A percentile compares a stretch with the other conserved stretches of the same genome.
phyloP scores from a whole-genome alignment of 495 filamentous ascomycete species.

The Lophium mytilinum region DNA sequence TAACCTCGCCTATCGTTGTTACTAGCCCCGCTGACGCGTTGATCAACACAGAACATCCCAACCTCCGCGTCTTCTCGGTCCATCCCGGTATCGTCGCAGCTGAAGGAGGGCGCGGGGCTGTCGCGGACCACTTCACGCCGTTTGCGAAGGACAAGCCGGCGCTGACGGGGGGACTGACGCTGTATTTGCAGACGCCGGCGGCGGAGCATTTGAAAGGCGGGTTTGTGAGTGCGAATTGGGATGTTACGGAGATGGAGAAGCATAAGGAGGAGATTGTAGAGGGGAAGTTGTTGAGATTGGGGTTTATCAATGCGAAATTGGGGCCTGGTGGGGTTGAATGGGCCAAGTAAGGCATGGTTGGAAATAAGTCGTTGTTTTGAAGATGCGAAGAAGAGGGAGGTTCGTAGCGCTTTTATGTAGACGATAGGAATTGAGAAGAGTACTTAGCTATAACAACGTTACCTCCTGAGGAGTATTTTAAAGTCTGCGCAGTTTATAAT shows the following conservation, averaged over 20 bases:
- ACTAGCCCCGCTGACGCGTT: not conserved
- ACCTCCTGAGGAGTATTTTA: too few relatives aligned
- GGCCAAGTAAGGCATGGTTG: not conserved
- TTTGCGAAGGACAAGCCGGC: slow-evolving; percentile 33
- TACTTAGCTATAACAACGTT: too few relatives aligned
- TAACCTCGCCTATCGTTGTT: not conserved
- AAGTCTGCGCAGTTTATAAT: too few relatives aligned
- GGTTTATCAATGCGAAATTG: slow-evolving; percentile 26
- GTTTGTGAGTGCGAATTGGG: slow-evolving; percentile 39
- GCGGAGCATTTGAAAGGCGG: slow-evolving; percentile 34
- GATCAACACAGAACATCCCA: slow-evolving; percentile 27
- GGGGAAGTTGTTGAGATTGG: slow-evolving; percentile 28
- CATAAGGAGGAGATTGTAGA: slow-evolving; percentile 38
- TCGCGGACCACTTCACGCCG: slow-evolving; percentile 20
- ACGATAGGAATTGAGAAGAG: too few relatives aligned
- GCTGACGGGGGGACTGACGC: slow-evolving; percentile 33
- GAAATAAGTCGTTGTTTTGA: too few relatives aligned
- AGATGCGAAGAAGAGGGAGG: too few relatives aligned
- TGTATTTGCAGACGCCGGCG: slow-evolving; percentile 37
- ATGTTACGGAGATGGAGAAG: slow-evolving; percentile 37
- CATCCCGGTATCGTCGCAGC: slow-evolving; percentile 38
- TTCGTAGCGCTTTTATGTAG: too few relatives aligned
- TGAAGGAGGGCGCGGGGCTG: slow-evolving; percentile 26
- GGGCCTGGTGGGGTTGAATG: slow-evolving; percentile 9
- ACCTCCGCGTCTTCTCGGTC: slow-evolving; percentile 33